These are phyloP conservation scores for Neocallimastix lanati DNA, from an alignment of 192 early-diverging fungal genomes.

Conservation along the genomic window DNA sequence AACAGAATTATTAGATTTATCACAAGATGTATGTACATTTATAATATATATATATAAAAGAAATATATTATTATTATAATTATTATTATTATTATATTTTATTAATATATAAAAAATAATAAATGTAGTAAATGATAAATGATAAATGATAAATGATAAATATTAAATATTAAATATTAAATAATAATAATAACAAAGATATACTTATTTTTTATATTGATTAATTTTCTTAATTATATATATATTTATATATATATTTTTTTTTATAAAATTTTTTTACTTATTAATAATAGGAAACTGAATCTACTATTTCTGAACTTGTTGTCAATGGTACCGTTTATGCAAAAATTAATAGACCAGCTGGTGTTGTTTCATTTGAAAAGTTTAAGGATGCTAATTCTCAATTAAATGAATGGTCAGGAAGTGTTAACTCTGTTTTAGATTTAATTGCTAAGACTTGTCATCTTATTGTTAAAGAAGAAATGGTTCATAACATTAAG, in stretches of 20 bases:
- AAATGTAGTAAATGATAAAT: too few species aligned
- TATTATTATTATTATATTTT: background rate
- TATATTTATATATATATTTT: too few species aligned
- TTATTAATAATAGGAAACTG: slow-evolving; percentile 41
- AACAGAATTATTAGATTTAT: slow-evolving; percentile 77
- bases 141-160: too few species aligned
- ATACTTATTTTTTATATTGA: too few species aligned
- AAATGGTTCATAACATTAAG: slow-evolving; percentile 51
- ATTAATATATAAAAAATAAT: too few species aligned
- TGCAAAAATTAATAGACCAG: slow-evolving; percentile 84
- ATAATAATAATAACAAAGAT: too few species aligned
- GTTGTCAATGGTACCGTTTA: slow-evolving; percentile 90
- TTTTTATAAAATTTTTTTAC: too few species aligned
- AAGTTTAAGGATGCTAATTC: slow-evolving; percentile 69
- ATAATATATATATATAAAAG: background rate
- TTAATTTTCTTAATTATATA: too few species aligned
- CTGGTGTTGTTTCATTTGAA: slow-evolving; percentile 75
- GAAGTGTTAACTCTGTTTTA: slow-evolving; percentile 70
- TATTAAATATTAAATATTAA: too few species aligned
- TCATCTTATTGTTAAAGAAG: slow-evolving; percentile 75
- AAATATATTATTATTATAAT: background rate
- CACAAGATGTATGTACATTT: slow-evolving; percentile 25
- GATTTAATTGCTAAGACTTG: slow-evolving; percentile 88
- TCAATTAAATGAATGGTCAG: slow-evolving; percentile 83
- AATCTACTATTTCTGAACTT: slow-evolving; percentile 79